phyloP scores from a whole-genome alignment of 139 green algal genomes.

The Chlamydomonas eustigma region DNA sequence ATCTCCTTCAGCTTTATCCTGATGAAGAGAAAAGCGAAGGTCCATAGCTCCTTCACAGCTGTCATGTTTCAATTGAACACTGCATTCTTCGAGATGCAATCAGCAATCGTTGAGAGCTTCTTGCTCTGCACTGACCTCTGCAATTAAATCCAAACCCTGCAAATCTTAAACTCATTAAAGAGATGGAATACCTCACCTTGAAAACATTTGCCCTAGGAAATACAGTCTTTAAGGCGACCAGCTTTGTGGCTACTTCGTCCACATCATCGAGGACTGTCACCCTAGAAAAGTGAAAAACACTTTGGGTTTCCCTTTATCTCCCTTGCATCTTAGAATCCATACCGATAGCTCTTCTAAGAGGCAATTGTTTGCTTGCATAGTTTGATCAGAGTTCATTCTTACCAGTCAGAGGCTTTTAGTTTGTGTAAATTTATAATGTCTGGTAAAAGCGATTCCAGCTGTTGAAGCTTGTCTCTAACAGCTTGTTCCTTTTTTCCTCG shows the following conservation, averaged over 20 bases:
- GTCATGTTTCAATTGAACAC: neutral
- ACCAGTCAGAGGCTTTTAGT: slow-evolving; percentile 40
- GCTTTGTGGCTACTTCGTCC: slow-evolving; percentile 10
- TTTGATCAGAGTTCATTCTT: no score
- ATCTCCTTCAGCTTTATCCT: neutral
- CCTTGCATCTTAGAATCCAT: neutral
- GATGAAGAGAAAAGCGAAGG: neutral
- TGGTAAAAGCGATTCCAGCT: slow-evolving; percentile 25
- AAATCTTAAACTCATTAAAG: neutral
- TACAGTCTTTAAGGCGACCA: slow-evolving; percentile 16
- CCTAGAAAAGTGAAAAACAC: neutral
- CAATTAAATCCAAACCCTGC: neutral
- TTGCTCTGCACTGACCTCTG: neutral
- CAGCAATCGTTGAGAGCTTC: neutral
- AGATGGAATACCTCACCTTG: neutral
- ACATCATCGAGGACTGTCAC: slow-evolving; percentile 20
- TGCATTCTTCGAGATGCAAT: neutral
- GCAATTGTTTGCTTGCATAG: no score
- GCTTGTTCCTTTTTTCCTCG: neutral
- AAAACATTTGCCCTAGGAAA: neutral
- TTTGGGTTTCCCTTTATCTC: neutral
- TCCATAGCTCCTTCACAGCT: no score
- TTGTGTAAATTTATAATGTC: slow-evolving; percentile 37
- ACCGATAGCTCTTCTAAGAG: slow-evolving; percentile 6
- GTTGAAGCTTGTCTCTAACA: neutral